Base-by-base conservation (phyloP, 225 moss, liverwort and hornwort genomes). In the Physcomitrellopsis africana region DNA sequence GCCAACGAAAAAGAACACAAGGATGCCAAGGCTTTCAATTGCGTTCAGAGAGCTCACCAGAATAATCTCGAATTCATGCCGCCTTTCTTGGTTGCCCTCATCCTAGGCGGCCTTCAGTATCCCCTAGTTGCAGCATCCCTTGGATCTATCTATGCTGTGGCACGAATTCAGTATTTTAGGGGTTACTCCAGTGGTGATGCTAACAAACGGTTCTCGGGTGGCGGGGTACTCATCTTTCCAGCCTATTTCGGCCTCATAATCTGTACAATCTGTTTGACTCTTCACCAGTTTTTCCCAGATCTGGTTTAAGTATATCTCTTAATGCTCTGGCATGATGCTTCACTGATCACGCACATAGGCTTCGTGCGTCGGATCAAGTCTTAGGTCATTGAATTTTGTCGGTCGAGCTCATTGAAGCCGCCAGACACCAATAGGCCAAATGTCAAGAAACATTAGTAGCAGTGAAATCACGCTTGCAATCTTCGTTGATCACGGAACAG, bases 111-210 rank as follows among this genome's bases (percentile, higher is more conserved):
- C 15, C 81, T 83, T 44, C 87, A 92, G 85, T 85, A 82, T 58
- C 91, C 91, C 20, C 42, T 11, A 11, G 67, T 86, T 49, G 85
- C 92, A 16, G 73, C 85, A 23, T 68, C 22, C 19, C 46, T 81
- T 10, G 92, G 95, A 70, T 15, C 81, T 49, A 1, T 77, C 10
- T 88, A 81, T 60, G 56, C 79, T 22, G 60, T 61, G 7, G 73
- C 70, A 7, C 86, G 91, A 41, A 64, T 72, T 8, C 67, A 84
- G 14, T 95, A 75, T 84, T 90, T 92, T 76, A 58, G 37, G 17
- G 95, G 83, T 9, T 95, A 95, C 60, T 67, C 85, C 3, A 79
- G 79, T 22, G 95, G 92, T 1, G 47, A 42, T 7, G 73, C 80
- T 16, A 52, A 10, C 10, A 81, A 72, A 20, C 85, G 91, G 24